Conservation (phyloP, 2,329 filamentous ascomycete genomes). For the Botrytis hyacinthi region DNA sequence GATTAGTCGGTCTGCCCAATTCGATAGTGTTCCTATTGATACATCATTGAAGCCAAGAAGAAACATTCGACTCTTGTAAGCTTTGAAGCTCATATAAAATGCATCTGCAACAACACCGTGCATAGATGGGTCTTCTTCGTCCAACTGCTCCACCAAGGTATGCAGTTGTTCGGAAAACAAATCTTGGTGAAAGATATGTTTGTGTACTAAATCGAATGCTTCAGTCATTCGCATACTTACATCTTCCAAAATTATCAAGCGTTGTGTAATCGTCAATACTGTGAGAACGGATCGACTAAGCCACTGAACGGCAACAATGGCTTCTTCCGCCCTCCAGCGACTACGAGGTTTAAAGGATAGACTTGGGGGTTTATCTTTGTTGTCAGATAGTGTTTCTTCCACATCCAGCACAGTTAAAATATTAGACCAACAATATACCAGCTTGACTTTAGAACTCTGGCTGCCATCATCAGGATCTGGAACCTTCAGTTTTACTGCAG, state of each 20-base stretch:
- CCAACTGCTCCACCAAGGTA: conserved; percentile 78
- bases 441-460: conserved; percentile 74
- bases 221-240: conserved; percentile 86
- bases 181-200: conserved; percentile 89
- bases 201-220: conserved; percentile 86
- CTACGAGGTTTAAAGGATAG: conserved; percentile 80
- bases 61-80: conserved; percentile 92
- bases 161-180: conserved; percentile 86
- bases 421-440: conserved; percentile 98
- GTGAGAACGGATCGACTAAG: conserved; percentile 88
- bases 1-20: conserved; percentile 92
- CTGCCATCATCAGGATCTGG: conserved; percentile 65
- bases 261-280: conserved; percentile 90
- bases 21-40: conserved; percentile 86
- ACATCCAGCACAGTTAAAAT: conserved; percentile 92
- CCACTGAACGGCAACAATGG: conserved; percentile 96
- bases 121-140: conserved; percentile 84
- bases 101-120: conserved; percentile 96
- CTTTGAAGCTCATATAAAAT: conserved; percentile 95
- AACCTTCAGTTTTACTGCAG: conserved; percentile 85
- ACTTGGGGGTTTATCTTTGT: conserved; percentile 73
- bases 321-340: conserved; percentile 90
- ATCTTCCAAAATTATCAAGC: conserved; percentile 90
- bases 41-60: conserved; percentile 91
- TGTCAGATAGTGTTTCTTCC: conserved; percentile 65